Evolutionary conservation across 805 yeast species (phyloP).

Genomic region (Yarrowia keelungensis): DNA sequence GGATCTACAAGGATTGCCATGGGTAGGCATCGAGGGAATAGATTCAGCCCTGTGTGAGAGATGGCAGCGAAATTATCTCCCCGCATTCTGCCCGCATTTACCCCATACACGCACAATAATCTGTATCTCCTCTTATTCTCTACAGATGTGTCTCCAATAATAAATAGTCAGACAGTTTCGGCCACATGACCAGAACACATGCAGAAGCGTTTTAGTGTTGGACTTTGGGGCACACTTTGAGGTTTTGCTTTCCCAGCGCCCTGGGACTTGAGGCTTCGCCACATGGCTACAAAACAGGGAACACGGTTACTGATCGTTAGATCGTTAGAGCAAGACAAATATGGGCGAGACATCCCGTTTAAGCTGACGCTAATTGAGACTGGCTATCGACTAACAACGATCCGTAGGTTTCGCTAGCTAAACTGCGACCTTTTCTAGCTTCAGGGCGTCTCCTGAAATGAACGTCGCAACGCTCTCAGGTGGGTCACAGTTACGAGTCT

Average conservation of each 20-base stretch:
- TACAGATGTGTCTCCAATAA: neutral
- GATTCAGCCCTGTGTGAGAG: too few species aligned
- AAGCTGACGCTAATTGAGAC: neutral
- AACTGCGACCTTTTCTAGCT: neutral
- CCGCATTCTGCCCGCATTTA: too few species aligned
- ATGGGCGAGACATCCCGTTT: neutral
- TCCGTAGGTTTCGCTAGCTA: too few species aligned
- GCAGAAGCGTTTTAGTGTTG: conserved; percentile 14
- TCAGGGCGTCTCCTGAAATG: conserved; percentile 3
- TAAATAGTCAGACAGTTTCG: neutral
- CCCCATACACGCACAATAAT: neutral
- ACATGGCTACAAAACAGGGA: too few species aligned
- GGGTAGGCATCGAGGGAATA: neutral
- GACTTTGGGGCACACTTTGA: neutral
- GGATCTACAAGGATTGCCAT: conserved; percentile 1
- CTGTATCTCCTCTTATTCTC: neutral
- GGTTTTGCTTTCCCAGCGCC: conserved; percentile 2
- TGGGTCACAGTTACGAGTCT: conserved; percentile 1
- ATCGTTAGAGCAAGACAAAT: neutral
- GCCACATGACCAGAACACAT: conserved; percentile 22
- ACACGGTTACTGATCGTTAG: neutral
- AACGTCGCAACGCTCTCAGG: neutral
- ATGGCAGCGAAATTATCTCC: too few species aligned
- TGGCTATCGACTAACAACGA: neutral
- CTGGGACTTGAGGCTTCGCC: neutral